Evolutionary conservation across 257 asterid genomes (phyloP).

Genomic region (Capsicum rhomboideum): DNA sequence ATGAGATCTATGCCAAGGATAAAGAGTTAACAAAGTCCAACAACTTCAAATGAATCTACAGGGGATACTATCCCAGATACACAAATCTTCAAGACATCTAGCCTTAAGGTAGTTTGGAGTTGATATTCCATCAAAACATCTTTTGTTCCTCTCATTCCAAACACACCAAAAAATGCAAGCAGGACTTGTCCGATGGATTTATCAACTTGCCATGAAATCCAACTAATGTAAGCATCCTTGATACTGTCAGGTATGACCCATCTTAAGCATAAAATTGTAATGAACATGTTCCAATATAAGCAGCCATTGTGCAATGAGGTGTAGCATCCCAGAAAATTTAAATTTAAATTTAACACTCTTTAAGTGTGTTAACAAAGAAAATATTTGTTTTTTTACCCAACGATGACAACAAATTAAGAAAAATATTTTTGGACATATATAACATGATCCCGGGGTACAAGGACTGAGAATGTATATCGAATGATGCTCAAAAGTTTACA

Average conservation of each 20-base stretch:
- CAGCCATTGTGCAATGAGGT: background rate
- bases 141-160: background rate
- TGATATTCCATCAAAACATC: background rate
- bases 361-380: too few species aligned
- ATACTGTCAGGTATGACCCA: background rate
- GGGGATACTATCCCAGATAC: background rate
- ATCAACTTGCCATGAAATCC: background rate
- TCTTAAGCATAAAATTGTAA: background rate
- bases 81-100: background rate
- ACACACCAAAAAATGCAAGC: background rate
- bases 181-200: background rate
- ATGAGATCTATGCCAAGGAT: background rate
- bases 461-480: too few species aligned
- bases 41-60: background rate
- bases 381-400: too few species aligned
- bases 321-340: background rate
- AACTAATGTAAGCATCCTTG: background rate
- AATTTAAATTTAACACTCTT: background rate
- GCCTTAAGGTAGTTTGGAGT: background rate
- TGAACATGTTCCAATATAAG: background rate
- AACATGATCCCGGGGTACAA: too few species aligned
- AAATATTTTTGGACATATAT: too few species aligned
- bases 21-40: background rate
- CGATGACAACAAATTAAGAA: too few species aligned
- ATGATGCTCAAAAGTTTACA: too few species aligned